These are phyloP conservation scores for Claviceps monticola DNA, from an alignment of 2,329 filamentous ascomycete genomes.

Conservation along the genomic window DNA sequence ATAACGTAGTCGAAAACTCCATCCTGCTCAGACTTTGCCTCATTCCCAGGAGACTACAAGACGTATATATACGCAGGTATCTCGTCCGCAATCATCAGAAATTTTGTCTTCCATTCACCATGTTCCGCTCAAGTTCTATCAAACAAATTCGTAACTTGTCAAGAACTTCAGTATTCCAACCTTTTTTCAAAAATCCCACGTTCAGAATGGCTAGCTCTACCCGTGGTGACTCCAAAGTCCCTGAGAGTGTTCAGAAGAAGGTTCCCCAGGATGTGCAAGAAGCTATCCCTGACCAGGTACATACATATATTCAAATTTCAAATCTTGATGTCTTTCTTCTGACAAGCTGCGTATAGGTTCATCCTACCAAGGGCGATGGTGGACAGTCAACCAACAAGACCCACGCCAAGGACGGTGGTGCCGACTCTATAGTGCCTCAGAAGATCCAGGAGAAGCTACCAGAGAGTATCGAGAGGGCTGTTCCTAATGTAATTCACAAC, in stretches of 20 bases:
- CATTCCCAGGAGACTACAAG: neutral
- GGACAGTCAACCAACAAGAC: conserved; percentile 9
- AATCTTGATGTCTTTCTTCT: neutral
- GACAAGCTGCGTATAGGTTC: conserved; percentile 5
- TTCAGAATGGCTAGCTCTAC: neutral
- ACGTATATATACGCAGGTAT: neutral
- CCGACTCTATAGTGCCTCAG: conserved; percentile 11
- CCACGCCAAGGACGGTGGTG: conserved; percentile 9
- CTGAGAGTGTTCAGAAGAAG: conserved; percentile 8
- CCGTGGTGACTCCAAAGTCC: neutral
- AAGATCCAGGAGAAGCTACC: conserved; percentile 13
- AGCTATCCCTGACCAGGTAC: conserved; percentile 11
- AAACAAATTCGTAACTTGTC: neutral
- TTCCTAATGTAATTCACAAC: conserved; percentile 11
- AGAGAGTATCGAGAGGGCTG: conserved; percentile 10
- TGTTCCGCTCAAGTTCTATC: neutral
- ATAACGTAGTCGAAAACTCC: neutral
- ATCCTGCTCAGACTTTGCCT: neutral
- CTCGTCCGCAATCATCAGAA: neutral
- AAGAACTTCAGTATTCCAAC: neutral
- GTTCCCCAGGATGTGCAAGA: conserved; percentile 9
- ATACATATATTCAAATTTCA: neutral
- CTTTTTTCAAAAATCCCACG: neutral
- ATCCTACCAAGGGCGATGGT: conserved; percentile 9
- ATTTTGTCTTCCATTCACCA: neutral